Percentiles rank a stretch among this genome's conserved stretches.
Conservation (phyloP, 805 yeast species). For the Priceomyces haplophilus region DNA sequence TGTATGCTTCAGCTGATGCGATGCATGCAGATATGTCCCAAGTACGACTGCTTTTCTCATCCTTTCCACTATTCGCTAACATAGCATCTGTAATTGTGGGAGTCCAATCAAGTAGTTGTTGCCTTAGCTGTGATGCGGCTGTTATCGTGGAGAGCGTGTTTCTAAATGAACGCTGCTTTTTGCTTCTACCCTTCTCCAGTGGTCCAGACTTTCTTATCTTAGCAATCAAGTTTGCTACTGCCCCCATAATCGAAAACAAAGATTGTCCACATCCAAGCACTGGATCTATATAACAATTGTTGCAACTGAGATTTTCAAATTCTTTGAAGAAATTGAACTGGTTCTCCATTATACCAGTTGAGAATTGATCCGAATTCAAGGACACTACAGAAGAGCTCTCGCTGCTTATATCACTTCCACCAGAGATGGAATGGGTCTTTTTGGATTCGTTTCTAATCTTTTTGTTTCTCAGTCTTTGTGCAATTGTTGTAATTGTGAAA, state of each 20-base stretch:
- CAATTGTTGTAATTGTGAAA: constrained; percentile 36
- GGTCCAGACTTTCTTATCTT: constrained; percentile 40
- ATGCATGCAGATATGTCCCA: constrained; percentile 60
- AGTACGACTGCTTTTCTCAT: constrained; percentile 38
- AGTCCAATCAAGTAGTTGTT: constrained; percentile 54
- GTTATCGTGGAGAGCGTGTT: constrained; percentile 50
- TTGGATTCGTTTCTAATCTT: constrained; percentile 7
- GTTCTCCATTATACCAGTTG: constrained; percentile 9
- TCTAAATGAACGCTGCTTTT: constrained; percentile 12
- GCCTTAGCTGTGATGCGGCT: constrained; percentile 52
- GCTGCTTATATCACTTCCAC: constrained; percentile 4
- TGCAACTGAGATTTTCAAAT: constrained; percentile 34
- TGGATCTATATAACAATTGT: constrained; percentile 53
- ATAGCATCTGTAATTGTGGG: constrained; percentile 43
- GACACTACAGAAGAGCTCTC: constrained; percentile 14
- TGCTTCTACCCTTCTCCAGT: constrained; percentile 5
- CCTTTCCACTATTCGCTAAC: constrained; percentile 10
- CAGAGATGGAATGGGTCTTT: constrained; percentile 2
- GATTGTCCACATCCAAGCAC: constrained; percentile 65
- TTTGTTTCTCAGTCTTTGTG: constrained; percentile 21
- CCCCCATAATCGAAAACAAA: constrained; percentile 61
- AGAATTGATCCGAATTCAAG: constrained; percentile 22
- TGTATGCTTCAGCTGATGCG: constrained; percentile 68
- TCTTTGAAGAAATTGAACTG: constrained; percentile 35
- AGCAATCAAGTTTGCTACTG: constrained; percentile 55